Base-by-base conservation (phyloP, 768 basidiomycete genomes). In the Obba rivulosa region DNA sequence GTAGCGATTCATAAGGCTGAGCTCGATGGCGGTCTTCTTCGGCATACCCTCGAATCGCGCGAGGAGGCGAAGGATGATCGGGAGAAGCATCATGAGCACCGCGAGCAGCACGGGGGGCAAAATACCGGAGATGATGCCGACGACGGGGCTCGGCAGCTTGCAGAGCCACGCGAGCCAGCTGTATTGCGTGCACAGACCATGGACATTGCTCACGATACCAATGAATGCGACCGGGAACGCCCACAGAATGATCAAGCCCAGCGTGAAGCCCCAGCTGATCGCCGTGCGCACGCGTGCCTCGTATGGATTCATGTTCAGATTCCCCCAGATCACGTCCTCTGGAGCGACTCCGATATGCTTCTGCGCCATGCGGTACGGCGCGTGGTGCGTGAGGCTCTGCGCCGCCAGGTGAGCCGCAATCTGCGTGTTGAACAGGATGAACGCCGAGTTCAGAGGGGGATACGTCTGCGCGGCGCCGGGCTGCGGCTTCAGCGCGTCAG, bases 21-120 rank as follows among this genome's bases (percentile, higher is more conserved):
- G 76, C 57, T 99, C 95, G 36, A 98, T 68, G 1, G 81, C 85
- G 0, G 84, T 88, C 28, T 76, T 75, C 55, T 87, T 84, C 0
- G 95, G 93, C 17, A 92, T 90, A 17, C 96, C 96, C 68, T 98
- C 91, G 46, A 96, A 85, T 17, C 79, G 73, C 11, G 83, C 89
- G 23, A 97, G 70, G 18, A 90, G 68, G 34, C 95, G 77, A 50
- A 98, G 65, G 14, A 98, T 57, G 59, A 92, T 87, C 76, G 84
- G 80, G 1, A 99, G 73, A 7, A 98, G 72, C 81, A 92, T 80
- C 83, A 93, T 92, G 44, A 99, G 76, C 16, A 98, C 76, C 0
- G 92, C 92, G 43, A 99, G 81, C 43, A 92, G 62, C 20, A 92
- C 83, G 0, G 93, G 84, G 3, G 96, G 92, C 0, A 94, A 69